Percentiles rank a stretch among this genome's conserved stretches.
These are phyloP conservation scores for Arabidopsis thaliana DNA, from an alignment of 345 rosid genomes.

Conservation along the genomic window DNA sequence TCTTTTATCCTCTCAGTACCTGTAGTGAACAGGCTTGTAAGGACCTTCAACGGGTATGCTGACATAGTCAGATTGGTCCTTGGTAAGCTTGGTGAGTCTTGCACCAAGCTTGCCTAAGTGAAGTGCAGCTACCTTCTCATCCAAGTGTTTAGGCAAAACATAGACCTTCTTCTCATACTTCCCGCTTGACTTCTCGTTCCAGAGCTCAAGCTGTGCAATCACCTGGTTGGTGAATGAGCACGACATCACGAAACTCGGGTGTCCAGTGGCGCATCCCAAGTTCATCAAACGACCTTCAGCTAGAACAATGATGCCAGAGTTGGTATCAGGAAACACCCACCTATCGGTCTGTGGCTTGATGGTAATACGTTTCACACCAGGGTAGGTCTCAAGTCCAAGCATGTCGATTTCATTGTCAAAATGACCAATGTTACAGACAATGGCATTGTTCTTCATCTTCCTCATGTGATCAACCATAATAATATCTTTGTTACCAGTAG, in stretches of 20 bases:
- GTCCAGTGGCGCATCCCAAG: constrained; percentile 81
- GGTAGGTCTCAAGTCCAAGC: constrained; percentile 66
- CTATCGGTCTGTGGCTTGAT: constrained; percentile 75
- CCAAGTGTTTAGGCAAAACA: constrained; percentile 74
- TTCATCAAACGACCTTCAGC: constrained; percentile 80
- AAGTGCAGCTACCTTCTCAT: constrained; percentile 75
- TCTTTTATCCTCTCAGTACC: constrained; percentile 48
- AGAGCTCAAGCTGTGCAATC: constrained; percentile 72
- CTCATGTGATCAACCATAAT: constrained; percentile 71
- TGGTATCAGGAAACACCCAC: constrained; percentile 60
- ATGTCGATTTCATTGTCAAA: constrained; percentile 75
- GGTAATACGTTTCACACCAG: constrained; percentile 69
- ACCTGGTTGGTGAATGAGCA: constrained; percentile 79
- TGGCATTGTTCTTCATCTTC: constrained; percentile 77
- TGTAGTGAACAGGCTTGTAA: constrained; percentile 71
- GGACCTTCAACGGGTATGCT: constrained; percentile 73
- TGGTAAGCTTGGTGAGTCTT: constrained; percentile 68
- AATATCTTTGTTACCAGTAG: constrained; percentile 79
- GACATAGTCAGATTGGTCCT: constrained; percentile 71
- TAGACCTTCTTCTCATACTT: constrained; percentile 73
- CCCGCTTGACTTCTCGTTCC: constrained; percentile 59
- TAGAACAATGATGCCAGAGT: constrained; percentile 62
- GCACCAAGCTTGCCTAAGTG: constrained; percentile 78
- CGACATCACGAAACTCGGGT: constrained; percentile 81
- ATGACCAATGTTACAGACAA: constrained; percentile 79